Evolutionary conservation across 2,329 filamentous ascomycete species (phyloP), one percentile per base, ranked within the genome.

Genomic region (Apiospora aurea): DNA sequence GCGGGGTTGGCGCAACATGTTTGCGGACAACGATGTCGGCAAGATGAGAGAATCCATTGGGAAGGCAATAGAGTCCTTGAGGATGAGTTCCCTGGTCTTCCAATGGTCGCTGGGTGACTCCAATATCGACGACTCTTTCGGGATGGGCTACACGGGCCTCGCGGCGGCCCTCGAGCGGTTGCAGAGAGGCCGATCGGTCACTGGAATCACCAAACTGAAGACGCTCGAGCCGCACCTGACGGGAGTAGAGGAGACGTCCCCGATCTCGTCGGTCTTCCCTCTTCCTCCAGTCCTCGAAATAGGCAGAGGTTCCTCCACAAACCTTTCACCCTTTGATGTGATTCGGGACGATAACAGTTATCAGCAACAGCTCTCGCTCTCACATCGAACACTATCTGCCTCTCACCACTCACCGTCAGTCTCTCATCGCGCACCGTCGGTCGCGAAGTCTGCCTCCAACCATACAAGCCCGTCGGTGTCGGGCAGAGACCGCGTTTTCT

Each of bases 61-160:
- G 13, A 89, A 86, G 78, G 91, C 87, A 16, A 86, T 88, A 13
- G 90, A 92, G 75, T 86, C 88, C 2, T 80, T 93, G 68, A 87
- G 87, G 75, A 90, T 92, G 84, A 91, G 89, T 77, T 87, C 89
- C 10, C 84, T 90, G 64, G 87, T 91, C 76, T 90, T 93, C 79
- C 87, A 91, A 75, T 93, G 90, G 90, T 89, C 87, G 26, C 82
- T 92, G 4, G 90, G 89, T 11, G 85, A 85, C 43, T 84, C 85
- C 26, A 88, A 87, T 77, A 87, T 88, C 21, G 89, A 92, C 75
- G 86, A 87, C 21, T 86, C 89, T 16, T 85, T 89, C 57, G 90
- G 90, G 24, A 91, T 92, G 66, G 91, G 91, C 61, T 93, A 92
- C 77, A 90, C 90, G 1, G 90, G 90, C 5, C 85, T 93, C 10